phyloP scores from a whole-genome alignment of 1,284 basidiomycete species.

The Trichosporon ovoides region DNA sequence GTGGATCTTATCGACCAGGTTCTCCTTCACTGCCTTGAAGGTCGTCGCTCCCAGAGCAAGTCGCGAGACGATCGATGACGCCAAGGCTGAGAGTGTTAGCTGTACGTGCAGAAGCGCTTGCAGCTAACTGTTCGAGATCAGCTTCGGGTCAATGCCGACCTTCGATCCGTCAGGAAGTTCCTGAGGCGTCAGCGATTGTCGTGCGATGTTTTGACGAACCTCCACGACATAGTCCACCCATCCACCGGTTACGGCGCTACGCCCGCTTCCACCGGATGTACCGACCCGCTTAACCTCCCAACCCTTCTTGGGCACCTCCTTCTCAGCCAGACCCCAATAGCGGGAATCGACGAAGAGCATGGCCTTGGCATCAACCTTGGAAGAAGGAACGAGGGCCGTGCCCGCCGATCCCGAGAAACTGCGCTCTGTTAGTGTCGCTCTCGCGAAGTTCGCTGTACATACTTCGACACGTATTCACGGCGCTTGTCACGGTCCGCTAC shows the following conservation, averaged over 20 bases:
- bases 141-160: constrained; percentile 83
- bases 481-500: constrained; percentile 74
- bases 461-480: constrained; percentile 77
- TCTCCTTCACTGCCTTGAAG: constrained; percentile 57
- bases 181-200: constrained; percentile 36
- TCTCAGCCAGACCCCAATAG: constrained; percentile 79
- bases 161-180: constrained; percentile 56
- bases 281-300: constrained; percentile 74
- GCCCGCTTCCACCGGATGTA: constrained; percentile 49
- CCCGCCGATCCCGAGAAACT: constrained; percentile 86
- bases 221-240: constrained; percentile 73
- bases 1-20: constrained; percentile 80
- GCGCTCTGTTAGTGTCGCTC: neutral
- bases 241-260: constrained; percentile 53
- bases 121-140: constrained; percentile 63
- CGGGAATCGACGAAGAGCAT: constrained; percentile 75
- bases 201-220: constrained; percentile 34
- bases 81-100: constrained; percentile 14
- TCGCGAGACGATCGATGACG: constrained; percentile 35
- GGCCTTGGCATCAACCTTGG: constrained; percentile 54
- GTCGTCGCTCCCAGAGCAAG: constrained; percentile 56
- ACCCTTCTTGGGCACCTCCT: constrained; percentile 63
- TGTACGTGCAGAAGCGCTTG: neutral
- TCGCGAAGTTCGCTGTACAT: constrained; percentile 31
- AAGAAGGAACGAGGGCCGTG: constrained; percentile 66